Base-by-base conservation (phyloP, 2,329 filamentous ascomycete genomes). In the Penicillium sp. region DNA sequence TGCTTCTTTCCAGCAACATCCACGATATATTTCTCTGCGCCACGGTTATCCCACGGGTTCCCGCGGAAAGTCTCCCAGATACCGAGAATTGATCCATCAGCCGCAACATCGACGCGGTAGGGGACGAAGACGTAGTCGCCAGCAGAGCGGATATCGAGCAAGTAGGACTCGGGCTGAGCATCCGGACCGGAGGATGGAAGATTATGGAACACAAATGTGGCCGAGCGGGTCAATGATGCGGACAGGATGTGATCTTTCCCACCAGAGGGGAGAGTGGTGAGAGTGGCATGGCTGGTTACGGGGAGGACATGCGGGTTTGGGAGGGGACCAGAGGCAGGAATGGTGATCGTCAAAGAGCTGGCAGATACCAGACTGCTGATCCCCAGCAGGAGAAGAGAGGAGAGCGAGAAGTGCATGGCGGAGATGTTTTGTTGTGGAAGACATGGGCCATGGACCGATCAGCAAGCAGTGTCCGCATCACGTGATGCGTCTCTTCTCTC, bases 1-100 rank as follows among this genome's bases (percentile, higher is more conserved):
- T 70, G 74, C 40, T 56, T 56, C 46, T 55, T 61, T 5, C 60
- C 61, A 42, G 65, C 59, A 16, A 65, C 47, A 56, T 66, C 62
- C 6, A 67, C 75, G 44, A 76, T 63, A 45, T 74, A 74, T 53
- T 79, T 80, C 44, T 79, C 80, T 14, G 61, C 51, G 16, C 92
- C 93, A 69, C 86, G 89, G 71, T 96, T 95, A 18, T 81, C 85
- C 92, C 93, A 97, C 65, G 94, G 89, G 67, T 96, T 93, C 0
- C 91, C 92, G 46, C 91, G 81, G 72, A 87, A 96, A 26, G 91
- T 96, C 79, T 93, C 89, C 88, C 89, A 94, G 29, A 86, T 86
- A 40, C 81, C 76, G 3, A 91, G 79, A 45, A 81, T 72, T 38
- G 79, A 74, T 56, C 74, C 73, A 63, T 76, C 72, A 22, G 74